A percentile compares a stretch with the other conserved stretches of the same genome.
Evolutionary conservation across 164 flowering plant genomes (phyloP).

Genomic region (Tetracentron sinense): DNA sequence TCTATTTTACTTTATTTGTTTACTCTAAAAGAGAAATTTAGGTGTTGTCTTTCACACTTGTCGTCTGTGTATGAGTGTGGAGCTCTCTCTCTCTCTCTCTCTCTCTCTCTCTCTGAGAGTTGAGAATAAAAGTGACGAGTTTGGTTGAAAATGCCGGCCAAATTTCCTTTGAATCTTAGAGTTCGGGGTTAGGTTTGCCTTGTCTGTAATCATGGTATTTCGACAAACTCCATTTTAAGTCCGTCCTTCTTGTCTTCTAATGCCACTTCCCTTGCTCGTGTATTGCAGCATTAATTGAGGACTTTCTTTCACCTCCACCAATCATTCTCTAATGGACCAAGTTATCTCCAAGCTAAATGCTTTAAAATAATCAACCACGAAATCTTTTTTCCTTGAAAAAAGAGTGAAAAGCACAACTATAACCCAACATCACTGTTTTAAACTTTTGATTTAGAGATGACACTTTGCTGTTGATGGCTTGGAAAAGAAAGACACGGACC

Average conservation of each 20-base stretch:
- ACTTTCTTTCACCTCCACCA: constrained; percentile 4
- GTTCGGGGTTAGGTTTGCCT: constrained; percentile 4
- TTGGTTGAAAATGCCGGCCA: too few species aligned
- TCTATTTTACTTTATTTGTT: too few species aligned
- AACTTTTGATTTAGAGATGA: constrained; percentile 3
- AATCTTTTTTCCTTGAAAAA: constrained; percentile 5
- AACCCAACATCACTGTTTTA: neutral
- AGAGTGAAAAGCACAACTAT: constrained; percentile 6
- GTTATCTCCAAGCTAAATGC: neutral
- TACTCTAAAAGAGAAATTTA: too few species aligned
- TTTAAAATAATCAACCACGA: neutral
- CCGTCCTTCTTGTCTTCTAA: constrained; percentile 7
- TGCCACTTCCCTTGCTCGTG: neutral
- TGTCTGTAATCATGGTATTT: constrained; percentile 16
- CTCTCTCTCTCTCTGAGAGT: too few species aligned
- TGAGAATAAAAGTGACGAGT: too few species aligned
- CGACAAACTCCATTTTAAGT: constrained; percentile 1
- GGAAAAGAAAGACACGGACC: constrained; percentile 18
- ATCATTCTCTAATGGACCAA: constrained; percentile 8
- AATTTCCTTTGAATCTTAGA: too few species aligned
- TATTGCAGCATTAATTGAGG: constrained; percentile 1
- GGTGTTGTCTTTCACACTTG: too few species aligned
- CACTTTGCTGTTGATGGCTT: neutral
- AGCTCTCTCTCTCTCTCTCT: too few species aligned
- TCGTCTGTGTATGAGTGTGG: too few species aligned